Base-by-base conservation (phyloP, 1,284 basidiomycete genomes). In the Pyrrhoderma lamaoense region DNA sequence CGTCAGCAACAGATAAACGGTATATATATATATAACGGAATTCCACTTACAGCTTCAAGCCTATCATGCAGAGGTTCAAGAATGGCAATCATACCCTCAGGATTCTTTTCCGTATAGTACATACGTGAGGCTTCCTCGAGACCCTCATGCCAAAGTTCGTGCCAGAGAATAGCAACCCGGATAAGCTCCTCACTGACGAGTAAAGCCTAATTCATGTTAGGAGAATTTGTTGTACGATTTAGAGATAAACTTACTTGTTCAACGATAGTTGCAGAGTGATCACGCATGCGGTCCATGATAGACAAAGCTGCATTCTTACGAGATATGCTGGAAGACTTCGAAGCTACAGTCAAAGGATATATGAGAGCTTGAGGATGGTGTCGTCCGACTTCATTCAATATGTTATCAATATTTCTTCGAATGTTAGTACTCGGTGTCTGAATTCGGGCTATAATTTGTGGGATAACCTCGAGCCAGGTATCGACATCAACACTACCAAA, bases 131-230 rank as follows among this genome's bases (percentile, higher is more conserved):
- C 96, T 67, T 99, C 96, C 69, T 99, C 96, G 19, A 99, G 74
- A 11, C 93, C 94, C 71, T 99, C 96, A 62, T 98, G 93, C 96
- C 96, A 99, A 62, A 96, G 76, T 67, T 99, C 96, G 62, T 99
- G 94, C 96, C 96, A 99, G 16, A 99, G 73, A 57, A 99, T 99
- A 2, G 96, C 96, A 2, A 98, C 93, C 13, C 96, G 85, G 59
- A 99, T 98, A 27, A 99, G 79, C 66, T 99, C 96, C 44, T 91
- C 85, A 65, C 90, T 91, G 64, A 99, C 93, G 16, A 97, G 67
- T 50, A 89, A 71, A 11, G 96, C 96, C 83, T 91, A 55, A 14
- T n/a, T n/a, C 56, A 46, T 21, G 43, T 25, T 23, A 61, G 36
- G 42, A 50, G 8, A 52, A 14, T 23, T 14, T 19, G 8, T 14